Conservation (phyloP, 2,329 filamentous ascomycete genomes). For the Arthrobotrys megalospora region DNA sequence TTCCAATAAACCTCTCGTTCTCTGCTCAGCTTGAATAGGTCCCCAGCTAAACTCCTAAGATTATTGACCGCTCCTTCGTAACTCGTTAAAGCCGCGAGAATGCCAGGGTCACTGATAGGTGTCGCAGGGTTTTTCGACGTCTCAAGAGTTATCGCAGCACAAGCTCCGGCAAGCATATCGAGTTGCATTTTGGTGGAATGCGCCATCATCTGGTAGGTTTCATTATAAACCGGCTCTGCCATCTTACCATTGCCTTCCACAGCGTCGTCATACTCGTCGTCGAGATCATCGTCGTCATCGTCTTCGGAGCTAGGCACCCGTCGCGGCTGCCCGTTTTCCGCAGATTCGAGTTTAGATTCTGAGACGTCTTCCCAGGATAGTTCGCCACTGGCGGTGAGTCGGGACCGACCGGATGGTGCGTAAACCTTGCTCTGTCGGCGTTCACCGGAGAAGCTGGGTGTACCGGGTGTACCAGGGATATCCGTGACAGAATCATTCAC, state of each 20-base stretch:
- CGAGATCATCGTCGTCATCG: constrained; percentile 69
- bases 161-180: constrained; percentile 88
- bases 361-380: constrained; percentile 58
- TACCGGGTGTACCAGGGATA: constrained; percentile 66
- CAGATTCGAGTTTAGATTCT: constrained; percentile 50
- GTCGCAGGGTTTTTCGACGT: constrained; percentile 78
- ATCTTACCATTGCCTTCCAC: constrained; percentile 82
- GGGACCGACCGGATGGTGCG: constrained; percentile 39
- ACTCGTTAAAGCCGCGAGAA: constrained; percentile 82
- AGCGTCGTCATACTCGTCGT: constrained; percentile 76
- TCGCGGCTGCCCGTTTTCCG: constrained; percentile 53
- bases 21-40: constrained; percentile 90
- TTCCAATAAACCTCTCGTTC: constrained; percentile 98
- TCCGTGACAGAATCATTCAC: constrained; percentile 67
- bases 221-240: constrained; percentile 80
- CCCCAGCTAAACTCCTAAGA: constrained; percentile 84
- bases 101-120: constrained; percentile 81
- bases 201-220: constrained; percentile 96
- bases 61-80: constrained; percentile 93
- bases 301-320: constrained; percentile 36
- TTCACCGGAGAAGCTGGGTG: constrained; percentile 69
- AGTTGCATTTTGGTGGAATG: constrained; percentile 94
- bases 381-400: constrained; percentile 58
- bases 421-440: constrained; percentile 62
- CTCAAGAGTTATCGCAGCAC: constrained; percentile 83